A percentile compares a stretch with the other conserved stretches of the same genome.
Evolutionary conservation across 305 asterid species (phyloP).

Genomic region (Plantago coronopus): DNA sequence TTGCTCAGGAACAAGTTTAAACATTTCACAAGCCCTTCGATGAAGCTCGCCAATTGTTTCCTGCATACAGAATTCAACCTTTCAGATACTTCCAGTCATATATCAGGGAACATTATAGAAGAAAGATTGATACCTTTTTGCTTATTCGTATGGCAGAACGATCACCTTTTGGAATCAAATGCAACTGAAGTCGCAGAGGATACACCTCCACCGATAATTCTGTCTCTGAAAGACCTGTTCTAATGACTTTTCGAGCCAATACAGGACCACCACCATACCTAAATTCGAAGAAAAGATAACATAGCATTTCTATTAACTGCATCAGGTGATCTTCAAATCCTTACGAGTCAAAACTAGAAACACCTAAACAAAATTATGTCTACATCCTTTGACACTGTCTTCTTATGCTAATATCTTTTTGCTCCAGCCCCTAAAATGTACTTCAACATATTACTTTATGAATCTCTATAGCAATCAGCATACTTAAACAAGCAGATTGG

Average conservation of each 20-base stretch:
- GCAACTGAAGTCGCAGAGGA: slow-evolving; percentile 90
- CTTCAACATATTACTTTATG: too few relatives aligned
- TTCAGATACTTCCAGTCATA: slow-evolving; percentile 15
- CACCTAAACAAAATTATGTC: neutral
- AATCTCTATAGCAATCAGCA: too few relatives aligned
- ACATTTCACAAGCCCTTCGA: slow-evolving; percentile 78
- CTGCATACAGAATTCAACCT: slow-evolving; percentile 35
- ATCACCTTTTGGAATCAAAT: slow-evolving; percentile 83
- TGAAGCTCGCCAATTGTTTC: slow-evolving; percentile 90
- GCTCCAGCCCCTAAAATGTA: too few relatives aligned
- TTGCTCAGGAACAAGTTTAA: slow-evolving; percentile 72
- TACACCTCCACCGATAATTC: slow-evolving; percentile 96
- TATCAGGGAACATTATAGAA: slow-evolving; percentile 16
- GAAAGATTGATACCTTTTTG: slow-evolving; percentile 61
- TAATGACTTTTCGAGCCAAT: slow-evolving; percentile 83
- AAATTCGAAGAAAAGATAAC: slow-evolving; percentile 31
- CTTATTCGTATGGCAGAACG: slow-evolving; percentile 78
- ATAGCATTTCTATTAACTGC: slow-evolving; percentile 12
- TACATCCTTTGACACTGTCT: too few relatives aligned
- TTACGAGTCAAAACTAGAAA: neutral
- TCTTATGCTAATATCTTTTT: too few relatives aligned
- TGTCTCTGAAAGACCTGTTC: slow-evolving; percentile 81
- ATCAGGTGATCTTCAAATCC: slow-evolving; percentile 13
- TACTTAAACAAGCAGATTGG: too few relatives aligned
- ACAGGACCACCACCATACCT: slow-evolving; percentile 99